These are phyloP conservation scores for Solioccasus polychromus DNA, from an alignment of 768 basidiomycete species.

Conservation along the genomic window DNA sequence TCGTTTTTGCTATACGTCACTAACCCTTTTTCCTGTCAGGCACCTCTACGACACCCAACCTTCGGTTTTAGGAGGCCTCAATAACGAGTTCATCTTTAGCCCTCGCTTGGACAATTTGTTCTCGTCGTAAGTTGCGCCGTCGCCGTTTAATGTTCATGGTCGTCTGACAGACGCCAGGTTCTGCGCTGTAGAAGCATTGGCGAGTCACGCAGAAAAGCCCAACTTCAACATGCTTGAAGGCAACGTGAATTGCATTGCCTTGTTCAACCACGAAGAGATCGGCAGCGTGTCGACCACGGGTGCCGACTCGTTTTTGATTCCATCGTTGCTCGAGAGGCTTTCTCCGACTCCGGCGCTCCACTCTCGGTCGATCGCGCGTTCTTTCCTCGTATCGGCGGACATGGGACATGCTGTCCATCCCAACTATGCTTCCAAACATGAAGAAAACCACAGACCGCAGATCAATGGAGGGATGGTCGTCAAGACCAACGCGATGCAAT, in stretches of 20 bases:
- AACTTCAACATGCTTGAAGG: slow-evolving; percentile 51
- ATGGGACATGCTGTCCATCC: slow-evolving; percentile 90
- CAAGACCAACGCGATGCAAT: slow-evolving; percentile 89
- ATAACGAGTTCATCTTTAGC: slow-evolving; percentile 92
- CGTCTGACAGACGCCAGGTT: slow-evolving; percentile 61
- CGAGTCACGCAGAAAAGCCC: slow-evolving; percentile 45
- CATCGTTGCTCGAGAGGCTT: slow-evolving; percentile 77
- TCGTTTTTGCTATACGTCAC: not conserved
- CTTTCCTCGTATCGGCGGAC: slow-evolving; percentile 85
- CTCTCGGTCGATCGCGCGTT: slow-evolving; percentile 69
- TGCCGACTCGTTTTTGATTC: slow-evolving; percentile 85
- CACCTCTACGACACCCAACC: slow-evolving; percentile 87
- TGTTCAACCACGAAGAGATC: slow-evolving; percentile 97
- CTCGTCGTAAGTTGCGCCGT: slow-evolving; percentile 66
- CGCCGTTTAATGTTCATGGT: slow-evolving; percentile 4
- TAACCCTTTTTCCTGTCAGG: slow-evolving; percentile 36
- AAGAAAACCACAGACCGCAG: slow-evolving; percentile 77
- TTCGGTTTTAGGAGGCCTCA: slow-evolving; percentile 77
- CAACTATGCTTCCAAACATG: slow-evolving; percentile 77
- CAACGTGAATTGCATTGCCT: slow-evolving; percentile 84
- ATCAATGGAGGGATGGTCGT: slow-evolving; percentile 88
- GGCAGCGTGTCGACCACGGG: slow-evolving; percentile 79
- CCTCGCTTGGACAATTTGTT: slow-evolving; percentile 90
- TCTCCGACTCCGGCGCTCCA: slow-evolving; percentile 62
- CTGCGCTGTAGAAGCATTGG: slow-evolving; percentile 86